Evolutionary conservation across 164 flowering plant genomes (phyloP).

Genomic region (Euptelea pleiosperma): DNA sequence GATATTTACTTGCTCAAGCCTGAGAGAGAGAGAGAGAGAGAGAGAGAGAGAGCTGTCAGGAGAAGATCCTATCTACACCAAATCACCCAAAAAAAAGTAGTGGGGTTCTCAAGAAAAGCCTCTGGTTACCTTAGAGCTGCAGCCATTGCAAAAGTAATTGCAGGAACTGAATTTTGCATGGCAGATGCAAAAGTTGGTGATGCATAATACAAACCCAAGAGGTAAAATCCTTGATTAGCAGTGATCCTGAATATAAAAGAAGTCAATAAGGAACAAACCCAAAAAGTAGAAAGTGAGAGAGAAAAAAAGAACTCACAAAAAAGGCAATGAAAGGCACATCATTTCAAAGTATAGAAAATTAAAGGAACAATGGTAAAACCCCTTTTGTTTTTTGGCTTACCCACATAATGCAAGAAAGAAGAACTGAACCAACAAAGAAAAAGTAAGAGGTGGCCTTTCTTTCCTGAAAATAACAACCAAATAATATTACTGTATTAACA

Average conservation of each 20-base stretch:
- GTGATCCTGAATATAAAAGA: conserved; percentile 47
- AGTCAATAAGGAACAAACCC: not conserved
- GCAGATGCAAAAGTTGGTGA: conserved; percentile 86
- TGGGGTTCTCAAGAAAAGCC: not conserved
- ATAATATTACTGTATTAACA: no score
- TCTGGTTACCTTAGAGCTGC: conserved; percentile 45
- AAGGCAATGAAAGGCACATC: not conserved
- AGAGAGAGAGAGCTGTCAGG: not conserved
- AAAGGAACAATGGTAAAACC: not conserved
- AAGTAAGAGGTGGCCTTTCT: conserved; percentile 68
- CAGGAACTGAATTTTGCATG: conserved; percentile 82
- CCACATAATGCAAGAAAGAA: conserved; percentile 70
- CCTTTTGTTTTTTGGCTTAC: conserved; percentile 28
- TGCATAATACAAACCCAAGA: conserved; percentile 67
- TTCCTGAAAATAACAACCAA: conserved; percentile 41
- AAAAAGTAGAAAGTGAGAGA: not conserved
- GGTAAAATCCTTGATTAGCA: conserved; percentile 80
- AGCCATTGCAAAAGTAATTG: conserved; percentile 77
- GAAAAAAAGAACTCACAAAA: not conserved
- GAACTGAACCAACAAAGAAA: conserved; percentile 59
- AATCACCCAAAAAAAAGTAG: not conserved
- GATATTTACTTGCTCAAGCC: conserved; percentile 52
- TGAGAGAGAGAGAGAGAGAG: conserved; percentile 16
- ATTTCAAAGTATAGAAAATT: not conserved
- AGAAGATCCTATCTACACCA: no score